A percentile compares a stretch with the other conserved stretches of the same genome.
phyloP scores from a whole-genome alignment of 345 rosid species.

The Eucalyptus cloeziana region DNA sequence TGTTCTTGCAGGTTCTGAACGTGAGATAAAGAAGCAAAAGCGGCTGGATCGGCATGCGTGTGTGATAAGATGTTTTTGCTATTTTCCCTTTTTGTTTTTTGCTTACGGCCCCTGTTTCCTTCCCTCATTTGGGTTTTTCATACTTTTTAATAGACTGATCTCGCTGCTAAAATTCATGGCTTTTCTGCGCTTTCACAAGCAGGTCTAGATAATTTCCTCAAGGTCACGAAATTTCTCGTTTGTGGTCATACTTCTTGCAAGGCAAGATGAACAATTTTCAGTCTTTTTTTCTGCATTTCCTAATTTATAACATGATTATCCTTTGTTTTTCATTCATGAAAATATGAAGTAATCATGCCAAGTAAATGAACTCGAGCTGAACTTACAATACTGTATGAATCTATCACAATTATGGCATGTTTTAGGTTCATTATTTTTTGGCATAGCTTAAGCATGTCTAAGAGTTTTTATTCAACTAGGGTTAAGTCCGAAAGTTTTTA shows the following conservation, averaged over 20 bases:
- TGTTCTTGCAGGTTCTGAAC: not conserved
- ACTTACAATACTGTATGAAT: not conserved
- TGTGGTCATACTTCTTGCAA: not conserved
- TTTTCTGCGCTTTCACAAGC: not conserved
- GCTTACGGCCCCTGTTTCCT: not conserved
- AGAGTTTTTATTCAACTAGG: not conserved
- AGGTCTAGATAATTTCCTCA: not conserved
- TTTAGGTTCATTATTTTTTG: not conserved
- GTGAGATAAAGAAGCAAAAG: not conserved
- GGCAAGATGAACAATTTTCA: not conserved
- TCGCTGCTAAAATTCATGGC: not conserved
- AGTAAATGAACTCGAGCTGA: not conserved
- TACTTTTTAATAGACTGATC: not conserved
- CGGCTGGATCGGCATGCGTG: not conserved
- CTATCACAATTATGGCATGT: not conserved
- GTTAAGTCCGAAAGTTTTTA: not conserved
- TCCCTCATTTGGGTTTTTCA: not conserved
- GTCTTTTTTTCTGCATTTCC: not conserved
- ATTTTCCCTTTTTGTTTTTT: not conserved
- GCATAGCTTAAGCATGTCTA: not conserved
- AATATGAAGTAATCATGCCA: not conserved
- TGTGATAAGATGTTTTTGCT: not conserved
- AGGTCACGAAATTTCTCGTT: not conserved
- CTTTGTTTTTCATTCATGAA: not conserved
- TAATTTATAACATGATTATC: not conserved